phyloP scores from a whole-genome alignment of 306 rosid species.

The Hippophae rhamnoides region DNA sequence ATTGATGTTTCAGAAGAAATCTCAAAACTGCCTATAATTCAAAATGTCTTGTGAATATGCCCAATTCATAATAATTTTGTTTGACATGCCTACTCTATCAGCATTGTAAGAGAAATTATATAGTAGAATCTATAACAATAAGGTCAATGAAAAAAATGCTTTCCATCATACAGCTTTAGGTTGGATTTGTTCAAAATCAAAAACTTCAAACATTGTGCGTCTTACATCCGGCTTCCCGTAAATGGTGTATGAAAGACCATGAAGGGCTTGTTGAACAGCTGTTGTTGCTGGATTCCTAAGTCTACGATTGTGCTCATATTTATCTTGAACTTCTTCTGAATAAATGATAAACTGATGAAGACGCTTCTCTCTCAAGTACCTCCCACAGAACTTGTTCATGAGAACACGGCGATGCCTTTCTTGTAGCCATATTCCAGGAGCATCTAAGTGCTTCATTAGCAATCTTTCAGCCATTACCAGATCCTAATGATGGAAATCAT shows the following conservation, averaged over 20 bases:
- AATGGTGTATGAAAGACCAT: conserved; percentile 77
- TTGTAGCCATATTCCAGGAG: conserved; percentile 86
- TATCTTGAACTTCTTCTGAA: conserved; percentile 50
- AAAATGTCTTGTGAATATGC: too few relatives aligned
- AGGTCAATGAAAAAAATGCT: conserved; percentile 1
- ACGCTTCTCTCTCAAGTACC: conserved; percentile 70
- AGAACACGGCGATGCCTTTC: conserved; percentile 75
- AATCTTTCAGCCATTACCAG: conserved; percentile 90
- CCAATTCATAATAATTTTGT: too few relatives aligned
- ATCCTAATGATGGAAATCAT: conserved; percentile 39
- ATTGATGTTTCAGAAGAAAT: too few relatives aligned
- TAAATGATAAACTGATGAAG: conserved; percentile 56
- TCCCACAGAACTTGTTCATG: conserved; percentile 83
- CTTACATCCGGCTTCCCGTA: conserved; percentile 93
- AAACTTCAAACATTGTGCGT: conserved; percentile 86
- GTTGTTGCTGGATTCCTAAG: conserved; percentile 75
- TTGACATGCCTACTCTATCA: too few relatives aligned
- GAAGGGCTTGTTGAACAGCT: conserved; percentile 85
- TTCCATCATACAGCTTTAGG: conserved; percentile 63
- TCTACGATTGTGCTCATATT: conserved; percentile 64
- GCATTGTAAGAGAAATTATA: too few relatives aligned
- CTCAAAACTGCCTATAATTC: too few relatives aligned
- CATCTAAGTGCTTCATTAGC: conserved; percentile 94
- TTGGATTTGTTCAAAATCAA: conserved; percentile 85
- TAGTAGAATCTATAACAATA: too few relatives aligned